Conservation (phyloP, 1,284 basidiomycete genomes). For the Ustilago xerochloae region DNA sequence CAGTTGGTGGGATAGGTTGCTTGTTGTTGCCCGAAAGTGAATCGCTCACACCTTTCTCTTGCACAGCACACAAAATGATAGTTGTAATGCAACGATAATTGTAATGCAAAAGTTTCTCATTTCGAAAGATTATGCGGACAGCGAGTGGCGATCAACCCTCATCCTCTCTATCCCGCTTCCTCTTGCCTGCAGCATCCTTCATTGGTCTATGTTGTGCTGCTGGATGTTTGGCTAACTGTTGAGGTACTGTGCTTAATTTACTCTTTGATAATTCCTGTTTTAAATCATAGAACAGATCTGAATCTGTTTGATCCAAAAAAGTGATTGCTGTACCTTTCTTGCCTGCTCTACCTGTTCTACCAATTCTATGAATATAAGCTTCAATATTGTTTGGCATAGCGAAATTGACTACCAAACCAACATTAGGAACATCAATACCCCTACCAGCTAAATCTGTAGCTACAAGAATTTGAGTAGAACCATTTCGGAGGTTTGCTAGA, state of each 20-base stretch:
- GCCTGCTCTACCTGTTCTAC: constrained; percentile 95
- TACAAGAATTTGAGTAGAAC: constrained; percentile 84
- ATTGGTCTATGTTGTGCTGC: constrained; percentile 52
- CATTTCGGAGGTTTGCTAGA: constrained; percentile 83
- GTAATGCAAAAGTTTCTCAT: not conserved
- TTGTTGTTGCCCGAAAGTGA: constrained; percentile 16
- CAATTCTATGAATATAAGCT: constrained; percentile 96
- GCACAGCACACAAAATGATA: not conserved
- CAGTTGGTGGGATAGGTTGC: constrained; percentile 38
- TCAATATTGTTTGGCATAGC: constrained; percentile 97
- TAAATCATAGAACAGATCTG: constrained; percentile 80
- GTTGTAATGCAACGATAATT: not conserved
- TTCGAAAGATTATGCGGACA: not conserved
- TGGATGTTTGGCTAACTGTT: constrained; percentile 59
- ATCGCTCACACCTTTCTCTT: not conserved
- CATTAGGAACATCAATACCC: constrained; percentile 98
- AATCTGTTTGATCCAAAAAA: constrained; percentile 93
- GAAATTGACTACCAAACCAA: constrained; percentile 94
- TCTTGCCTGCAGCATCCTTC: constrained; percentile 22
- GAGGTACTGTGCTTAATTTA: constrained; percentile 53
- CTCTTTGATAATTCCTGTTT: constrained; percentile 59
- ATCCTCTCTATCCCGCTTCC: constrained; percentile 43
- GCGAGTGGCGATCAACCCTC: constrained; percentile 29
- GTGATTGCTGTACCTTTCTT: constrained; percentile 93
- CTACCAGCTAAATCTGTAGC: constrained; percentile 97